phyloP scores from a whole-genome alignment of 2,329 filamentous ascomycete species.

The Ceratocystis cacaofunesta region DNA sequence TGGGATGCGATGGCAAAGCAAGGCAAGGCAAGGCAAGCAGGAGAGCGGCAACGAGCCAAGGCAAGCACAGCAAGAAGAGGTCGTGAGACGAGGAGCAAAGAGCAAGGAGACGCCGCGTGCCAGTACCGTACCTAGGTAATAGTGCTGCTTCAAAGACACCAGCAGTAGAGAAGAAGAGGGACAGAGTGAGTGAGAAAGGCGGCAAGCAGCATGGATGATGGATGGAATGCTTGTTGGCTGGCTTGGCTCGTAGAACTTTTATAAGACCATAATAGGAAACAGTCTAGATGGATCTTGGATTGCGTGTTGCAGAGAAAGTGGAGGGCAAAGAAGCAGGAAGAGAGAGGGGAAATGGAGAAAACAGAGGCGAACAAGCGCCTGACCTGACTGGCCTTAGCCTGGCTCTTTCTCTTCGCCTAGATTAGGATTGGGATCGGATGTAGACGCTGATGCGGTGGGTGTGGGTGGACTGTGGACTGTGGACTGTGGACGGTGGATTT shows the following conservation, averaged over 20 bases:
- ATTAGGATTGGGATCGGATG: too few species aligned
- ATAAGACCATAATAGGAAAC: neutral
- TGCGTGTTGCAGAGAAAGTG: neutral
- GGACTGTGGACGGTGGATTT: too few species aligned
- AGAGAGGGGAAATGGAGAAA: neutral
- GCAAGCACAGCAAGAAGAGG: too few species aligned
- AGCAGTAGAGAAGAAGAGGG: neutral
- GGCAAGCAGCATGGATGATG: too few species aligned
- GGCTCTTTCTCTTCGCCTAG: neutral
- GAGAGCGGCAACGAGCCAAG: too few species aligned
- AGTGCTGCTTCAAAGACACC: neutral
- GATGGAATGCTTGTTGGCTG: neutral
- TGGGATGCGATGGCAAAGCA: too few species aligned
- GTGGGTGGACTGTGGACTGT: too few species aligned
- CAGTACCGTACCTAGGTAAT: too few species aligned
- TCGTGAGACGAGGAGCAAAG: too few species aligned
- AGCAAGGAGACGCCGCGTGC: too few species aligned
- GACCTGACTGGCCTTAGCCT: neutral
- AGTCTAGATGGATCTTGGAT: neutral
- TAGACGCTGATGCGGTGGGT: too few species aligned
- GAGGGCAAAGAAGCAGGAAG: neutral
- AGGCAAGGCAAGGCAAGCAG: too few species aligned
- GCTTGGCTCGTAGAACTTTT: neutral
- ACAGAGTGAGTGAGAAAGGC: neutral
- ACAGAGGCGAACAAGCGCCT: neutral